These are phyloP conservation scores for Podospora pseudocomata DNA, from an alignment of 495 filamentous ascomycete genomes.

Conservation along the genomic window DNA sequence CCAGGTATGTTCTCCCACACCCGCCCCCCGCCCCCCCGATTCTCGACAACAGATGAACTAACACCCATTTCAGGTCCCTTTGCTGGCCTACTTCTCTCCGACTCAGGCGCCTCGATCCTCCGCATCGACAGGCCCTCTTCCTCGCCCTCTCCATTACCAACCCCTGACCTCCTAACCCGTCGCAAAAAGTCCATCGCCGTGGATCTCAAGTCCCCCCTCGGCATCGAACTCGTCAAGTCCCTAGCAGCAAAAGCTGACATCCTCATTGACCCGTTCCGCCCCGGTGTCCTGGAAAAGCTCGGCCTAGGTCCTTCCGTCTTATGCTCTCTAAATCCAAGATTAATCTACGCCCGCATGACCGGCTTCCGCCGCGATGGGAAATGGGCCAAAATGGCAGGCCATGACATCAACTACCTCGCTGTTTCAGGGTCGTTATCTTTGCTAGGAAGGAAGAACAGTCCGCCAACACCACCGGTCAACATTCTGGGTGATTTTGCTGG, in stretches of 20 bases:
- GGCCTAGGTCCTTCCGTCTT: slow-evolving; percentile 68
- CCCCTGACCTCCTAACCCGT: slow-evolving; percentile 67
- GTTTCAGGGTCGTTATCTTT: slow-evolving; percentile 76
- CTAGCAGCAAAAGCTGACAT: slow-evolving; percentile 66
- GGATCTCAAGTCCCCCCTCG: slow-evolving; percentile 65
- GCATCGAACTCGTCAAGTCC: slow-evolving; percentile 59
- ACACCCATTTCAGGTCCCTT: slow-evolving; percentile 62
- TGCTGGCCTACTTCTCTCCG: slow-evolving; percentile 80
- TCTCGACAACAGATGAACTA: slow-evolving; percentile 7
- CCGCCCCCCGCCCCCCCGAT: background rate
- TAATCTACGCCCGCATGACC: slow-evolving; percentile 81
- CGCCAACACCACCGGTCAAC: slow-evolving; percentile 76
- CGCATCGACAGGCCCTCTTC: slow-evolving; percentile 69
- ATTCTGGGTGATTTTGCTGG: slow-evolving; percentile 88
- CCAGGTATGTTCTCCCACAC: slow-evolving; percentile 55
- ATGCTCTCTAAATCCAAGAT: slow-evolving; percentile 60
- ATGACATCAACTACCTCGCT: slow-evolving; percentile 96
- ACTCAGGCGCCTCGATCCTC: slow-evolving; percentile 83
- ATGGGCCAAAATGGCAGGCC: slow-evolving; percentile 87
- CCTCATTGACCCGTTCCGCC: slow-evolving; percentile 89
- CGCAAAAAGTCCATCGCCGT: slow-evolving; percentile 75
- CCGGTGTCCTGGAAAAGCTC: slow-evolving; percentile 81
- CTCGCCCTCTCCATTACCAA: slow-evolving; percentile 36
- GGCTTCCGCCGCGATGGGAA: slow-evolving; percentile 84
- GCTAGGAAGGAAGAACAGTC: slow-evolving; percentile 64